Percentiles rank a stretch among this genome's conserved stretches.
phyloP scores from a whole-genome alignment of 1,284 basidiomycete species.

The Moesziomyces antarcticus region DNA sequence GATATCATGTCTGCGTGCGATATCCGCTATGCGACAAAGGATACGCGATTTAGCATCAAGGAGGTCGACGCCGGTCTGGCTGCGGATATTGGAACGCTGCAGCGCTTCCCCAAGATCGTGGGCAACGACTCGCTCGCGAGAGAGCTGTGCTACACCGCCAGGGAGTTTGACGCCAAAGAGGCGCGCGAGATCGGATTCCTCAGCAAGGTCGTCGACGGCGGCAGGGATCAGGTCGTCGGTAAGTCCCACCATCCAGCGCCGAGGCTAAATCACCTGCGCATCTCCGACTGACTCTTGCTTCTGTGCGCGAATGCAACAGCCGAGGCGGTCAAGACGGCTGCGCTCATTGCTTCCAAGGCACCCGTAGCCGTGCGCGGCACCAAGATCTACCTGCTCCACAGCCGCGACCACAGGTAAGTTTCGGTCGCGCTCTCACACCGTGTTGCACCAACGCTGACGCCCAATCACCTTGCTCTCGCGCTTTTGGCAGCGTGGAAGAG shows the following conservation, averaged over 20 bases:
- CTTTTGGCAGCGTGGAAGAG: slow-evolving; percentile 74
- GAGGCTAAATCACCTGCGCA: too few relatives aligned
- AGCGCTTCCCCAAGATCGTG: slow-evolving; percentile 82
- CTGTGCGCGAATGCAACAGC: slow-evolving; percentile 44
- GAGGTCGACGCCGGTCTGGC: slow-evolving; percentile 91
- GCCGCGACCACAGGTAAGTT: slow-evolving; percentile 75
- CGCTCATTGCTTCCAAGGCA: slow-evolving; percentile 79
- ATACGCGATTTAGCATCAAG: slow-evolving; percentile 80
- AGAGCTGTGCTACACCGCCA: slow-evolving; percentile 83
- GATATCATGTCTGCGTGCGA: slow-evolving; percentile 85
- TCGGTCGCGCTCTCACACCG: too few relatives aligned
- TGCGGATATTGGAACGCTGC: slow-evolving; percentile 89
- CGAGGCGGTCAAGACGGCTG: slow-evolving; percentile 77
- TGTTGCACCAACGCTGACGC: background rate
- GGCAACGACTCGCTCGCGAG: slow-evolving; percentile 82
- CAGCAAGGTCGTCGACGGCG: slow-evolving; percentile 78
- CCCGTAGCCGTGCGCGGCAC: slow-evolving; percentile 83
- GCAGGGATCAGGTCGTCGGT: slow-evolving; percentile 71
- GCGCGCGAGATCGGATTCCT: slow-evolving; percentile 81
- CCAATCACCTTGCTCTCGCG: background rate
- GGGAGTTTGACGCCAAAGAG: slow-evolving; percentile 78
- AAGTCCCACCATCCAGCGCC: slow-evolving; percentile 8
- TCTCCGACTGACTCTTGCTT: background rate
- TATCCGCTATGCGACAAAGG: slow-evolving; percentile 78
- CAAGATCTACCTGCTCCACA: slow-evolving; percentile 80